Evolutionary conservation across 1,139 yeast genomes (phyloP), one percentile per base, ranked within the genome.

Genomic region (Pichia sp.): DNA sequence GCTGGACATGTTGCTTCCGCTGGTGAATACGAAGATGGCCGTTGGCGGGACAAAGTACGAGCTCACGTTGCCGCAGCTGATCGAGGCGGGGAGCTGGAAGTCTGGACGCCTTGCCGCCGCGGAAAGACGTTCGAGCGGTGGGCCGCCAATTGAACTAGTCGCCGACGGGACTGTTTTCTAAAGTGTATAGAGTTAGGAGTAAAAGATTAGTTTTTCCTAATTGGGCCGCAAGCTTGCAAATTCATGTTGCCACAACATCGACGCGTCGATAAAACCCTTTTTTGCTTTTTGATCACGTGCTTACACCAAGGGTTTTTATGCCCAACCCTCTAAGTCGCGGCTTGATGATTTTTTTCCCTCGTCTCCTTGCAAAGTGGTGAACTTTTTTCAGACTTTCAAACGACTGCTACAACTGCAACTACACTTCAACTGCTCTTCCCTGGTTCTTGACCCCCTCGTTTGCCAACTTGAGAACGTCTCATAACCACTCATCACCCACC

Each of bases 21-120:
- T 74, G 50, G 77, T 81, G 44, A 81, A 81, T 58, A 67, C 72
- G 42, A 67, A 70, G 49, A 62, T 80, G 53, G 68, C 67, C 3
- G 66, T 73, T 8, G 55, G 57, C 1, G 62, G 61, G 19, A 63
- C 68, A 2, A 58, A 62, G 11, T 71, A 64, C 53, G 69, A 70
- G 44, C 62, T 81, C 49, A 61, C 69, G 8, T 64, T 82, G 47
- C 81, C 85, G 1, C 86, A 82, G 63, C 65, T 81, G 50, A 77
- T 82, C 50, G 87, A 82, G 60, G 86, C 86, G 1, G 87, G 87
- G 0, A 75, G 81, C 41, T 82, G 86, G 87, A 78, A 78, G 60
- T 79, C 84, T 3, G 86, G 86, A 1, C 69, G 86, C 51, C 77
- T 76, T 54, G 76, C 80, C 52, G 85, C 86, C 0, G 76, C 62